Conservation (phyloP, 768 basidiomycete species). For the Tylopilus intermedius region DNA sequence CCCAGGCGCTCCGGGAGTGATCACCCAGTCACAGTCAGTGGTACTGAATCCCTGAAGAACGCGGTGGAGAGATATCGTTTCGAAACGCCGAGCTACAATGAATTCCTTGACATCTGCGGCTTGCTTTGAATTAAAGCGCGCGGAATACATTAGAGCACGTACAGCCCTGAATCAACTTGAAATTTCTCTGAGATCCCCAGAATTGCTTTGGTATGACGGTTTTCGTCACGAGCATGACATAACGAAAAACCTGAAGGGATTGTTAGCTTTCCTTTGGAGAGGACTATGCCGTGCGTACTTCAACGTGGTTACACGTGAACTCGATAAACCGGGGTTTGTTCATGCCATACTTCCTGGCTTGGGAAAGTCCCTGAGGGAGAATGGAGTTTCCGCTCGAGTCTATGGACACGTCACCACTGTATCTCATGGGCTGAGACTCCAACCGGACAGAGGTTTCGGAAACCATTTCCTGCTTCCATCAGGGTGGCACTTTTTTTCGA, state of each 20-base stretch:
- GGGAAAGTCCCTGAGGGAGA: constrained; percentile 40
- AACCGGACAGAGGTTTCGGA: constrained; percentile 60
- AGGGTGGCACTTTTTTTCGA: not conserved
- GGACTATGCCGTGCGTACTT: constrained; percentile 40
- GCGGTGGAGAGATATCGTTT: constrained; percentile 70
- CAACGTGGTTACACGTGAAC: constrained; percentile 59
- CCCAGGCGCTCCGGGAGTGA: constrained; percentile 36
- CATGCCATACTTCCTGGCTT: constrained; percentile 41
- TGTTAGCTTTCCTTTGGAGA: not conserved
- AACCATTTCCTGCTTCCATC: constrained; percentile 58
- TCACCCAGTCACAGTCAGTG: constrained; percentile 77
- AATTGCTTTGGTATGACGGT: constrained; percentile 67
- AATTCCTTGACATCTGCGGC: constrained; percentile 66
- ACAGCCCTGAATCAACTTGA: constrained; percentile 55
- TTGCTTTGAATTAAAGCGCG: not conserved
- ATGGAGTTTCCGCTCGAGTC: constrained; percentile 51
- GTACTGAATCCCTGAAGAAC: constrained; percentile 73
- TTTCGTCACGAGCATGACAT: constrained; percentile 57
- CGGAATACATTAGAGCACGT: constrained; percentile 17
- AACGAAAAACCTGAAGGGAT: constrained; percentile 59
- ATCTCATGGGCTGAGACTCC: constrained; percentile 45
- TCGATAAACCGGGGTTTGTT: constrained; percentile 76
- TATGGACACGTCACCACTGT: constrained; percentile 40
- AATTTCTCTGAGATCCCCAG: constrained; percentile 74
- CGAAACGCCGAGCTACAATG: constrained; percentile 72